Evolutionary conservation across 495 filamentous ascomycete genomes (phyloP).

Genomic region (Aspergillus sparsus): DNA sequence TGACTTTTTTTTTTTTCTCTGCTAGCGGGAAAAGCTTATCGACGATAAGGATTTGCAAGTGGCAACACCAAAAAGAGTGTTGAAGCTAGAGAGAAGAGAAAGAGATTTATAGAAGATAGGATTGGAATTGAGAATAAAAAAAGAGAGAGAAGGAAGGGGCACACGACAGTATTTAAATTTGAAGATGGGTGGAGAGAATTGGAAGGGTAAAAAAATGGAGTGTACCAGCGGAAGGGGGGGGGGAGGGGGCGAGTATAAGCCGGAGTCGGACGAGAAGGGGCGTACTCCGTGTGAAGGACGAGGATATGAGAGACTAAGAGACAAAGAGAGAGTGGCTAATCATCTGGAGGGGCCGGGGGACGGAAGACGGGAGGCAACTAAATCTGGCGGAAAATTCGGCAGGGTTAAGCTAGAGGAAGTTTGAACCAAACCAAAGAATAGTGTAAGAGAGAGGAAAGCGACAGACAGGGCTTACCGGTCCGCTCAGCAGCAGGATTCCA

Average conservation of each 20-base stretch:
- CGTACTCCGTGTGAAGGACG: conserved; percentile 3
- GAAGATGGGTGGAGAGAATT: conserved; percentile 13
- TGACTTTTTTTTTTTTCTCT: conserved; percentile 6
- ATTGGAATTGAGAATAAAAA: conserved; percentile 13
- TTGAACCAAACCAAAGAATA: conserved; percentile 5
- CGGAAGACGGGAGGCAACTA: conserved; percentile 15
- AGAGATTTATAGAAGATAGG: not conserved
- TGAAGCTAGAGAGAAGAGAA: conserved; percentile 4
- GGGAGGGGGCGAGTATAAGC: conserved; percentile 26
- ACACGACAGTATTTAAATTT: conserved; percentile 26
- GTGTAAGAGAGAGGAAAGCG: not conserved
- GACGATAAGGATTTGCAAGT: conserved; percentile 11
- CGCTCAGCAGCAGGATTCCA: not conserved
- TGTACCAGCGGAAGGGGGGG: conserved; percentile 9
- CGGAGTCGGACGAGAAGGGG: conserved; percentile 40
- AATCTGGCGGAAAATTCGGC: conserved; percentile 20
- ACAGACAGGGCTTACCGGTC: no score
- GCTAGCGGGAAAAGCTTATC: conserved; percentile 11
- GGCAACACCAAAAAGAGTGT: not conserved
- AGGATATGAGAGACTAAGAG: not conserved
- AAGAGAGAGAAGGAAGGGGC: conserved; percentile 13
- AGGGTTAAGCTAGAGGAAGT: conserved; percentile 7
- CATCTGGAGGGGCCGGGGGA: not conserved
- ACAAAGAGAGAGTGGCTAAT: not conserved
- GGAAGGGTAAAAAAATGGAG: conserved; percentile 10